Base-by-base conservation (phyloP, 352 stramenopile species). In the Nannochloropsis limnetica region DNA sequence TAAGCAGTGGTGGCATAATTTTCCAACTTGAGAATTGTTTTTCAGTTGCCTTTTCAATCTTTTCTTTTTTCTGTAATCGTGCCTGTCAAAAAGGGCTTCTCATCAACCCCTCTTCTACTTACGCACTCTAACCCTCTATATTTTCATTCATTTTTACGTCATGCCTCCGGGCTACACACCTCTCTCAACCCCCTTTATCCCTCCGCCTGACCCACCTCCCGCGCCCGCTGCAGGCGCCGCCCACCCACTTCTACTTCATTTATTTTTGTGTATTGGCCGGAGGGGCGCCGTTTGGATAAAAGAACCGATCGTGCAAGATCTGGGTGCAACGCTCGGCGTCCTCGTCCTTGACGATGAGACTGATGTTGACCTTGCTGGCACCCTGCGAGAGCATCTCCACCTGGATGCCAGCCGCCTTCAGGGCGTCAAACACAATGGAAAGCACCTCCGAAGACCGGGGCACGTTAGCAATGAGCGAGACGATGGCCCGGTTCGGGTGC, bases 391-490 rank as follows among this genome's bases (percentile, higher is more conserved):
- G 90, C 91, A 95, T 94, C 31, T 87, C 67, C 0, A 93, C 90
- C 74, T 90, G 84, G 44, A 93, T 91, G 11, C 84, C 86, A 80
- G 87, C 32, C 4, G 85, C 79, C 27, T 85, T 84, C 83, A 94
- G 93, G 1, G 92, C 90, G 79, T 84, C 84, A 83, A 95, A 95
- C 4, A 93, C 91, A 44, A 88, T 92, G 5, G 90, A 90, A 83
- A 95, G 87, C 0, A 94, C 90, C 85, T 93, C 88, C 0, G 88
- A 92, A 45, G 84, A 91, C 20, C 88, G 80, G 5, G 86, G 82
- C 1, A 94, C 88, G 88, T 95, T 91, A 0, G 90, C 86, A 86
- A 95, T 93, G 17, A 95, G 86, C 23, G 90, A 93, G 22, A 95
- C 84, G 74, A 94, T 95, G 49, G 88, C 86, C 79, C 79, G 82